These are phyloP conservation scores for Annona squamosa DNA, from an alignment of 164 flowering plant species.

Conservation along the genomic window DNA sequence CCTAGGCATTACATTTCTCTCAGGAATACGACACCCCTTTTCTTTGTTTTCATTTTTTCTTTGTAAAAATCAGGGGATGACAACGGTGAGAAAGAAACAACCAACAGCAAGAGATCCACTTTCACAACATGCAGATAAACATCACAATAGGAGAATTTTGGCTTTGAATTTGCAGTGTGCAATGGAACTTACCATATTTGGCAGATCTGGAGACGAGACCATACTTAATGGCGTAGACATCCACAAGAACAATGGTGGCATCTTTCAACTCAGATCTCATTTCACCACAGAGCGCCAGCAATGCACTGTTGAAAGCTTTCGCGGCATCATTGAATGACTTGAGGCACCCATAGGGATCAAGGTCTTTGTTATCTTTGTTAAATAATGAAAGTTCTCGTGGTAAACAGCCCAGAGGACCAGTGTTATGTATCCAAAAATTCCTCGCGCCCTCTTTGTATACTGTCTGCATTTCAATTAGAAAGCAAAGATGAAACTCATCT, in stretches of 20 bases:
- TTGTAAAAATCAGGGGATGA: neutral
- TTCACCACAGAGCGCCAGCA: constrained; percentile 24
- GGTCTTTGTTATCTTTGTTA: constrained; percentile 15
- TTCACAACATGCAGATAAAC: too few species aligned
- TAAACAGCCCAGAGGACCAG: constrained; percentile 56
- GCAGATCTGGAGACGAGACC: constrained; percentile 34
- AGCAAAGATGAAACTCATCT: neutral
- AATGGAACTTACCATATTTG: constrained; percentile 32
- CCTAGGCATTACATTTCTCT: too few species aligned
- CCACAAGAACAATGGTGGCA: constrained; percentile 42
- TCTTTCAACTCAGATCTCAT: constrained; percentile 24
- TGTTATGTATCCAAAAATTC: constrained; percentile 58
- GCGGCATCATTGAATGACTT: constrained; percentile 34
- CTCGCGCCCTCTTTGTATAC: constrained; percentile 45
- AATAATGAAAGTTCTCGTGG: constrained; percentile 39
- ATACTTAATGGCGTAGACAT: constrained; percentile 45
- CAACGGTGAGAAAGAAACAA: neutral
- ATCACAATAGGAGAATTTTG: neutral
- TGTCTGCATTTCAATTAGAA: constrained; percentile 20
- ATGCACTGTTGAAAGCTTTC: constrained; percentile 33
- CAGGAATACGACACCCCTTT: too few species aligned
- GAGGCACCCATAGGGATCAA: constrained; percentile 44
- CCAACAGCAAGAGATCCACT: neutral
- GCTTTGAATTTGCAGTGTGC: neutral
- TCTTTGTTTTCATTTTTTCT: too few species aligned